Base-by-base conservation (phyloP, 352 stramenopile genomes). In the Elongisporangium anandrum region DNA sequence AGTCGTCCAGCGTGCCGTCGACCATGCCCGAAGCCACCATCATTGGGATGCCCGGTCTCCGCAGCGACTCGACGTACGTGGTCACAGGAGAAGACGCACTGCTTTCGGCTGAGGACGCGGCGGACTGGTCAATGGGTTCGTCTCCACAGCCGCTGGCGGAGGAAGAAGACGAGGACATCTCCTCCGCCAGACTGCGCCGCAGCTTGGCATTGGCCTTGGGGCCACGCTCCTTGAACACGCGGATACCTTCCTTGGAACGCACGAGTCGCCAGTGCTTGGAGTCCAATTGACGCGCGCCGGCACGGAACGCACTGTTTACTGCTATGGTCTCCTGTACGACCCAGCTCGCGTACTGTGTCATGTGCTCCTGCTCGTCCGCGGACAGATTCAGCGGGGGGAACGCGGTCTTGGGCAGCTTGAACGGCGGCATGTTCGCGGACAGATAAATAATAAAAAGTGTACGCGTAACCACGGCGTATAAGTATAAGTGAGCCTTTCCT, bases 1-100 rank as follows among this genome's bases (percentile, higher is more conserved):
- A 73, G 61, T 91, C 79, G 61, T 87, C 77, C 9, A 90, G 70
- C 41, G 75, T 73, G 2, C 77, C 77, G 34, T 70, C 52, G 29
- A 88, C 64, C 50, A 73, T 63, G 21, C 75, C 80, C 19, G 76
- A 51, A 2, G 60, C 69, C 20, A 80, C 63, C 23, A 89, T 63
- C 55, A 89, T 60, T 71, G 19, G 71, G 52, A 50, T 73, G 67
- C 73, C 75, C 87, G 34, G 74, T 61, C 8, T 79, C 64, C 2
- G 58, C 57, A 22, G 65, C 57, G 54, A 90, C 34, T 34, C 69
- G 48, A 24, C 64, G 64, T 47, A 69, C 62, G 54, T 76, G 65
- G 48, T 24, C 22, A 52, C 48, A 22, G 48, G 22, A 4, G 48
- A 3, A 8, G 22, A 26, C 1, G 48, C 7, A 3, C 48, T 52